Evolutionary conservation across 2,329 filamentous ascomycete species (phyloP).

Genomic region (Zelopaecilomyces penicillatus): DNA sequence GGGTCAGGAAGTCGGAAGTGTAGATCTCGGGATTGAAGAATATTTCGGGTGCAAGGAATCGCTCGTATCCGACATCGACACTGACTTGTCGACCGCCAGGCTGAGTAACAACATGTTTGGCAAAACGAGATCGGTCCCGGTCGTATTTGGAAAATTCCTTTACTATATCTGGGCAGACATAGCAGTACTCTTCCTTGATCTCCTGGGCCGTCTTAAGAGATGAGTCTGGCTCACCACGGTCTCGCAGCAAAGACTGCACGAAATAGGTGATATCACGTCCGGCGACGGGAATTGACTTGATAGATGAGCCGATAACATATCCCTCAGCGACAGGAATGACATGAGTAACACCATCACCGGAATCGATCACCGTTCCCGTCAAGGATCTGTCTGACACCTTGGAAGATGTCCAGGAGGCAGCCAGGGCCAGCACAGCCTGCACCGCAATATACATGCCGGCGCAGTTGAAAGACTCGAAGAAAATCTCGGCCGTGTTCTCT

Average conservation of each 20-base stretch:
- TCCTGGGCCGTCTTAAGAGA: conserved; percentile 95
- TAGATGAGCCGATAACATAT: conserved; percentile 97
- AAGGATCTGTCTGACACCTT: conserved; percentile 95
- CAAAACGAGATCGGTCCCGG: conserved; percentile 81
- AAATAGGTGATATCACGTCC: conserved; percentile 99
- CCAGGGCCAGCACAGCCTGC: conserved; percentile 90
- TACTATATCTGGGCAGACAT: conserved; percentile 96
- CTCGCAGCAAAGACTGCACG: conserved; percentile 89
- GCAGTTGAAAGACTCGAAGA: conserved; percentile 99
- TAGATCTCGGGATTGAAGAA: conserved; percentile 99
- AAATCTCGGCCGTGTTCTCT: conserved; percentile 98
- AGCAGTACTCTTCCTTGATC: conserved; percentile 98
- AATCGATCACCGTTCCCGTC: conserved; percentile 97
- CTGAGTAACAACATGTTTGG: conserved; percentile 79
- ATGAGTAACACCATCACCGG: conserved; percentile 96
- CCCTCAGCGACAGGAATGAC: conserved; percentile 98
- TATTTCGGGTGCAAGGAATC: conserved; percentile 95
- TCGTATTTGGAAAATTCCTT: conserved; percentile 97
- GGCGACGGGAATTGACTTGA: conserved; percentile 97
- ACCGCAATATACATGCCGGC: conserved; percentile 98
- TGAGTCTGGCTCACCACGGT: conserved; percentile 93
- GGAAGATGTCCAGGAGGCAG: conserved; percentile 96
- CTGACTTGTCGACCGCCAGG: conserved; percentile 76
- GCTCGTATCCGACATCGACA: conserved; percentile 94
- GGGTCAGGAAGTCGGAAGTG: conserved; percentile 95